phyloP scores from a whole-genome alignment of 2,329 filamentous ascomycete genomes.

The Blastomyces emzantsi region DNA sequence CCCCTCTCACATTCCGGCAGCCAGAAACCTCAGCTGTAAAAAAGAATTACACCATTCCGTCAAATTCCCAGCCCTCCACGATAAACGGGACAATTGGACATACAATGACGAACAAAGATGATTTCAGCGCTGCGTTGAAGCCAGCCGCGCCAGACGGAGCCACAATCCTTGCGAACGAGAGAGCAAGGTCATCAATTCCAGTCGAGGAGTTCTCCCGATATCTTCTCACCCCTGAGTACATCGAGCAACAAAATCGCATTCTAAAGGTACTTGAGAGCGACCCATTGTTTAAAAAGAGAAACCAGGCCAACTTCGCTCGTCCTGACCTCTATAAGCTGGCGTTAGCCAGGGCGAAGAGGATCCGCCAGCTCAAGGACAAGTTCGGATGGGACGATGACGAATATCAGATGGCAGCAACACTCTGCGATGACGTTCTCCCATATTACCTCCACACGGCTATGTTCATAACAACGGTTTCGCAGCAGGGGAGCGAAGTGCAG shows the following conservation, averaged over 20 bases:
- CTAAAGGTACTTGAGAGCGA: constrained; percentile 39
- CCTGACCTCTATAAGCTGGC: constrained; percentile 46
- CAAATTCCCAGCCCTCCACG: not conserved
- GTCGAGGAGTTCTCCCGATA: constrained; percentile 40
- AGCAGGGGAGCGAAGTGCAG: constrained; percentile 39
- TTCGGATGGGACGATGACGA: constrained; percentile 44
- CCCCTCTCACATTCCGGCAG: not conserved
- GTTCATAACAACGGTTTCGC: constrained; percentile 39
- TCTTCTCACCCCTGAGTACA: constrained; percentile 41
- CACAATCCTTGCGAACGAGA: constrained; percentile 39
- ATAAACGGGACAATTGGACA: not conserved
- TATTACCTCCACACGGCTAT: constrained; percentile 45
- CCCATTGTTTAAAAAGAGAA: constrained; percentile 42
- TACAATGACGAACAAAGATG: constrained; percentile 18
- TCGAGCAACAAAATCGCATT: constrained; percentile 41
- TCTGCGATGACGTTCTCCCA: constrained; percentile 46
- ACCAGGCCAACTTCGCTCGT: constrained; percentile 44
- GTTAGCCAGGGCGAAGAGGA: constrained; percentile 44
- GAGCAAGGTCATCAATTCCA: constrained; percentile 37
- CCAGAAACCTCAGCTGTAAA: not conserved
- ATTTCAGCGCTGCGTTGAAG: constrained; percentile 44
- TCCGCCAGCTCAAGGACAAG: constrained; percentile 39
- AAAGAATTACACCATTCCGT: not conserved
- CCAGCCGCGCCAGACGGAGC: constrained; percentile 40
- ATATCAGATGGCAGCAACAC: constrained; percentile 44